A percentile compares a stretch with the other conserved stretches of the same genome.
phyloP scores from a whole-genome alignment of 495 filamentous ascomycete species.

The Neurospora sp. region DNA sequence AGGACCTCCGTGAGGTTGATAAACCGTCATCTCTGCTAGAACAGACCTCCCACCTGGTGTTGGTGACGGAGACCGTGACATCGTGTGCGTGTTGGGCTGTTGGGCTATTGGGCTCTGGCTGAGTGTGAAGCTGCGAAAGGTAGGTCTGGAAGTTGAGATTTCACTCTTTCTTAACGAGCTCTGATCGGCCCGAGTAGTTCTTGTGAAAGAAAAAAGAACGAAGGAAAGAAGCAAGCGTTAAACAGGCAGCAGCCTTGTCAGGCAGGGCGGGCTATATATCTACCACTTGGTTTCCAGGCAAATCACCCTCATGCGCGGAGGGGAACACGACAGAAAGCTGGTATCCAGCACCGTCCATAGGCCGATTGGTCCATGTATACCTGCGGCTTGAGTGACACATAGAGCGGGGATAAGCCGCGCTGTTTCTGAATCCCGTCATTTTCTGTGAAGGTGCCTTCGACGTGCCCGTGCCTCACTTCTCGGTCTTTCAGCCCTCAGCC shows the following conservation, averaged over 20 bases:
- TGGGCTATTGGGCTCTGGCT: not conserved
- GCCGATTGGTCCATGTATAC: not conserved
- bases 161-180: not conserved
- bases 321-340: not conserved
- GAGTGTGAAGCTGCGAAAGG: not conserved
- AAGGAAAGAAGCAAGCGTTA: not conserved
- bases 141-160: not conserved
- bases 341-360: not conserved
- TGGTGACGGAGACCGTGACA: not conserved
- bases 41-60: conserved; percentile 2
- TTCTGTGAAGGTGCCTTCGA: not conserved
- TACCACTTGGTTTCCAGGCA: not conserved
- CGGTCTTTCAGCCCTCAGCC: not conserved
- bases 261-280: not conserved
- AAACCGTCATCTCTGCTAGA: conserved; percentile 17
- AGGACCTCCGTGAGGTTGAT: not conserved
- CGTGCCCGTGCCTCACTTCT: not conserved
- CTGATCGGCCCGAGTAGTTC: not conserved
- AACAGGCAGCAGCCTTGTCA: not conserved
- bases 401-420: not conserved
- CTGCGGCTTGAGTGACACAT: not conserved
- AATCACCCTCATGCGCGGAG: not conserved
- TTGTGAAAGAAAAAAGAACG: not conserved
- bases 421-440: not conserved
- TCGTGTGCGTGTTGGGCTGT: not conserved